Evolutionary conservation across 2,329 filamentous ascomycete species (phyloP), one percentile per base, ranked within the genome.

Genomic region (Corynespora cassiicola): DNA sequence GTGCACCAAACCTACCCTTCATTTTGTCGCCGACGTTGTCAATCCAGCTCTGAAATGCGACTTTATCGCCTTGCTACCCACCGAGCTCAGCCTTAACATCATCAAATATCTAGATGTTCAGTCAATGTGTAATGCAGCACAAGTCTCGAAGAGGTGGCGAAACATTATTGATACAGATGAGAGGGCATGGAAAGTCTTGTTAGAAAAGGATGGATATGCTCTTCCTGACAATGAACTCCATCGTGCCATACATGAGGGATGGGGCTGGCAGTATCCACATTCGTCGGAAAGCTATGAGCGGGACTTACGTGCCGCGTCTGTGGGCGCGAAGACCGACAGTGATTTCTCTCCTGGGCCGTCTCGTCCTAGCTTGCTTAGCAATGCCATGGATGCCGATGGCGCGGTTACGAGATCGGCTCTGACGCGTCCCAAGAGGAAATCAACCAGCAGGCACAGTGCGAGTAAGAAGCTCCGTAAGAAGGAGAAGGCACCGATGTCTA

Each of bases 1-100:
- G 30, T 97, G 91, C 61, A 83, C 90, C 5, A 87, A 95, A 52
- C 86, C 90, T 26, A 96, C 91, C 0, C 76, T 99, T 5, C 90
- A 94, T 59, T 85, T 95, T 37, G 86, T 99, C 38, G 90, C 92
- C 22, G 85, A 90, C 52, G 85, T 90, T 10, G 91, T 99, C 50
- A 96, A 96, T 59, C 94, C 94, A 6, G 90, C 92, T 0, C 72
- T 99, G 39, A 96, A 96, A 68, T 95, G 90, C 62, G 94, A 99
- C 65, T 96, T 97, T 47, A 74, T 99, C 32, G 82, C 82, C 46
- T 82, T 89, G 42, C 77, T 99, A 1, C 94, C 94, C 2, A 75
- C 87, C 1, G 94, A 99, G 66, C 79, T 99, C 14, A 88, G 88
- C 39, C 81, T 96, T 14, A 88, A 96, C 55, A 85, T 97, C 32